A percentile compares a stretch with the other conserved stretches of the same genome.
Conservation (phyloP, 2,329 filamentous ascomycete genomes). For the Paecilomyces niveus region DNA sequence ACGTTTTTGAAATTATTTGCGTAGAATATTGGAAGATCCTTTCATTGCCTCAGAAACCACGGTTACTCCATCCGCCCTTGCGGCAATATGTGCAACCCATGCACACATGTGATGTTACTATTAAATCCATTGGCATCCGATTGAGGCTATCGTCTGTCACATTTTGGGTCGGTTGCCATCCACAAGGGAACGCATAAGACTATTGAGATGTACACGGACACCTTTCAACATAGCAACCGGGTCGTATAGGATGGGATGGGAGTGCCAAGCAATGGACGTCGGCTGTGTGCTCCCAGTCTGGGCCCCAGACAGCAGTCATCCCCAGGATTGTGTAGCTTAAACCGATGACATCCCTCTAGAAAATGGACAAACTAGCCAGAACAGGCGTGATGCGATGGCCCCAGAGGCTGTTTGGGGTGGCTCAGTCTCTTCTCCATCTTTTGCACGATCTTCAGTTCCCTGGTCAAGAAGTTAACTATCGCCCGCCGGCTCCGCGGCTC, state of each 20-base stretch:
- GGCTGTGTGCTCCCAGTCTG: background rate
- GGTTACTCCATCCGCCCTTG: background rate
- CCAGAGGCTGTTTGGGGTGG: too few relatives aligned
- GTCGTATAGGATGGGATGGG: background rate
- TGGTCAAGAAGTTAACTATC: background rate
- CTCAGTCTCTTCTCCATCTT: background rate
- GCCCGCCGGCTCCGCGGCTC: background rate
- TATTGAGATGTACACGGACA: background rate
- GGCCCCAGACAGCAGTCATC: background rate
- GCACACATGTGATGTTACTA: background rate
- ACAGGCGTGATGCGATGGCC: background rate
- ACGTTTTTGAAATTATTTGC: background rate
- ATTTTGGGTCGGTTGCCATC: background rate
- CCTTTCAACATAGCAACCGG: background rate
- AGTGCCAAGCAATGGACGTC: background rate
- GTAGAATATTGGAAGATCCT: background rate
- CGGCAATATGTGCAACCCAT: background rate
- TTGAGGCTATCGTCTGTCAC: background rate
- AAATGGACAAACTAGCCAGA: background rate
- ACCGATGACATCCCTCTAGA: background rate
- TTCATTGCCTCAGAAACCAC: background rate
- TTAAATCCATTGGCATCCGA: background rate
- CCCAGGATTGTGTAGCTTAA: background rate
- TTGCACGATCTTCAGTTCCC: background rate
- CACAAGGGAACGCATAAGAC: background rate